Conservation (phyloP, 176 grass and related monocot genomes). For the Puya raimondii region DNA sequence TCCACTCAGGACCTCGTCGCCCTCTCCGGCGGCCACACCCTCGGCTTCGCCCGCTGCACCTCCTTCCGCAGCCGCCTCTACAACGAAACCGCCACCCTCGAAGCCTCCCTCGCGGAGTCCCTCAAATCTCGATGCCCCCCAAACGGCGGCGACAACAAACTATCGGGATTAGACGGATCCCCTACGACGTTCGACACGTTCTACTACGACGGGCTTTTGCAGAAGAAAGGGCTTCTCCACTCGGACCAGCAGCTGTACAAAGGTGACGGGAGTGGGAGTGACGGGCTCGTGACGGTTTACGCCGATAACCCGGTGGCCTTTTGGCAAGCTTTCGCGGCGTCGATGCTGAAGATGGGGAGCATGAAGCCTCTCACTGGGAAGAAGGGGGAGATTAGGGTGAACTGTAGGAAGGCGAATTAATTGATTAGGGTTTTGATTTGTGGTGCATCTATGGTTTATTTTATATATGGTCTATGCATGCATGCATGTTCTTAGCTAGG, state of each 20-base stretch:
- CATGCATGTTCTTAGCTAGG: neutral
- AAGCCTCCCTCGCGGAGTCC: conserved; percentile 10
- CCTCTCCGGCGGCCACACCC: conserved; percentile 33
- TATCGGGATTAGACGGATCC: conserved; percentile 20
- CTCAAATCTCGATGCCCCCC: conserved; percentile 23
- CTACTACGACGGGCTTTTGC: conserved; percentile 30
- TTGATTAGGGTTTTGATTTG: neutral
- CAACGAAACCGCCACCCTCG: conserved; percentile 31
- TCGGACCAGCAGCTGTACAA: conserved; percentile 39
- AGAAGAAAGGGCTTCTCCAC: conserved; percentile 35
- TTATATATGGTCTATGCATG: neutral
- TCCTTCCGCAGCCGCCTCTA: conserved; percentile 23
- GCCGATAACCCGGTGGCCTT: conserved; percentile 17
- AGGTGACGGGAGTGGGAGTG: conserved; percentile 19
- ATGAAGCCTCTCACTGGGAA: conserved; percentile 1
- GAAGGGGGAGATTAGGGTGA: neutral
- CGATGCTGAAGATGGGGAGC: conserved; percentile 42
- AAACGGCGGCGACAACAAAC: conserved; percentile 27
- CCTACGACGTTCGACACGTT: conserved; percentile 14
- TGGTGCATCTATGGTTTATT: neutral
- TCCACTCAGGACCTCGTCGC: conserved; percentile 21
- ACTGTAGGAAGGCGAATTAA: neutral
- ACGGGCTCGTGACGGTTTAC: conserved; percentile 29
- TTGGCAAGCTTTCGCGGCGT: conserved; percentile 23
- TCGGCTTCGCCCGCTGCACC: conserved; percentile 33